Evolutionary conservation across 148 eudicot genomes (phyloP), one percentile per base, ranked within the genome.

Genomic region (Oxyria digyna): DNA sequence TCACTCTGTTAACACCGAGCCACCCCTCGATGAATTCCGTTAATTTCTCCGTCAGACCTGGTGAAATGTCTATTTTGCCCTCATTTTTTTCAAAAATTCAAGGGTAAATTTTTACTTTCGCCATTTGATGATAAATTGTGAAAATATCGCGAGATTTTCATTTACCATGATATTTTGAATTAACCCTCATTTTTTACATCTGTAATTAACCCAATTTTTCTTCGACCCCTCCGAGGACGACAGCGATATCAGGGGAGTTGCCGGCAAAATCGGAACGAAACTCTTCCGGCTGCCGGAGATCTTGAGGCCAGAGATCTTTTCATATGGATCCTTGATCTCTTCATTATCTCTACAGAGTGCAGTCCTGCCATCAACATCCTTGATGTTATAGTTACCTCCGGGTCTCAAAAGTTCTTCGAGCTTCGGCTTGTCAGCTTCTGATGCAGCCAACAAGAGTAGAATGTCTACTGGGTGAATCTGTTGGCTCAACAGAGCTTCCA

Each of bases 391-490:
- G 6, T 68, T 75, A 57, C 96, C 98, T 77, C 98, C 98, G 5
- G 98, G 95, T 75, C 80, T 80, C 71, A 94, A 69, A 32, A 90
- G 78, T 74, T 94, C 98, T 76, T 94, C 98, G 6, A 88, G 84
- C 72, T 94, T 90, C 0, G 98, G 98, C 67, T 81, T 85, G 67
- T 90, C 98, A 14, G 86, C 89, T 70, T 94, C 98, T 2, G 97
- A 81, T 69, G 97, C 79, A 67, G 98, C 97, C 96, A 94, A 75
- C 72, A 94, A 71, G 14, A 94, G 75, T 69, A 90, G 77, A 57
- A 94, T 94, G 75, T 94, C 97, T 0, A 94, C 97, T 0, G 98
- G 97, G 78, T 94, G 97, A 68, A 88, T 94, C 66, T 89, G 80
- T 77, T 81, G 84, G 78, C 69, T 77, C 74, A 94, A 71, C 57